Base-by-base conservation (phyloP, 2,329 filamentous ascomycete genomes). In the Colletotrichum tamarilloi region DNA sequence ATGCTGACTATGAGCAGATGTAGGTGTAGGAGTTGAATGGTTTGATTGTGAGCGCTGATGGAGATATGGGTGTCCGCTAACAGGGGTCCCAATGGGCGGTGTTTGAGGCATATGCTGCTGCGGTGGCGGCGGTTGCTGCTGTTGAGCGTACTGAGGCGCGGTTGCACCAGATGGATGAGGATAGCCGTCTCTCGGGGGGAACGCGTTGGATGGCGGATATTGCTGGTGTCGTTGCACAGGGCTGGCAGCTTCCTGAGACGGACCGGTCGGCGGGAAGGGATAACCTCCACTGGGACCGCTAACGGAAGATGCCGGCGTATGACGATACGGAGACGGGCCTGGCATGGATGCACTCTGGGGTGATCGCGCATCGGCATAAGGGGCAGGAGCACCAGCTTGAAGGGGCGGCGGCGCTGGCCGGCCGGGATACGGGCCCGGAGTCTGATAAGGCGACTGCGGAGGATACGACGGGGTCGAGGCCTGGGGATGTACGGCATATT, bases 1-100 rank as follows among this genome's bases (percentile, higher is more conserved):
- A 58, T 87, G 87, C 79, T 91, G 89, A 77, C 87, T 88, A 59
- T 91, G 89, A 19, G 89, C 87, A 52, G 90, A 91, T 7, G 89
- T 91, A n/a, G 90, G 90, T 46, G 90, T 92, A 12, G 89, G 83
- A 30, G 86, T 87, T 14, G 90, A 91, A 68, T 91, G 88, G 6
- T 87, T 83, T 26, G 90, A 92, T 68, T 88, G 88, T 55, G 90
- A 90, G 77, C 89, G 82, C 74, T 86, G 85, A 68, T 87, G 82
- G 5, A 80, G 64, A 59, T 80, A 81, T n/a, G 80, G 73, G 53
- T 80, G 80, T 4, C 77, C 78, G 19, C 81, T 80, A 55, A 82
- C 82, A 4, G 84, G 80, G 4, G 84, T 83, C n/a, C 80, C 83
- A 28, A 85, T 80, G 3, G 84, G 85, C 16, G 85, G 83, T 59